phyloP scores from a whole-genome alignment of 1,139 yeast genomes.

The Kurtzmaniella natalensis region DNA sequence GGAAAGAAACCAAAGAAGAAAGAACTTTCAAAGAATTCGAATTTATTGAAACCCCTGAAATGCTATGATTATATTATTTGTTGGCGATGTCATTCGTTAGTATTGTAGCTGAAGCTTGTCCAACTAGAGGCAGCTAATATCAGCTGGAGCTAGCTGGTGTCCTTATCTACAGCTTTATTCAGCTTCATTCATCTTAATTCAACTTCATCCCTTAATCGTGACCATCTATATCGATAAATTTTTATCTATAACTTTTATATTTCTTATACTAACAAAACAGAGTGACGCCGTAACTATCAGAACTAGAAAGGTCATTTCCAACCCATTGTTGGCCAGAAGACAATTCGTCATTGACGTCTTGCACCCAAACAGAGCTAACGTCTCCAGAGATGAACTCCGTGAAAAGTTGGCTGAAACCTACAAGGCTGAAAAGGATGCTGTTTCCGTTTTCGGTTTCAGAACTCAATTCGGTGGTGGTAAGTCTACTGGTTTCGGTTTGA shows the following conservation, averaged over 20 bases:
- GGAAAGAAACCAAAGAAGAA: too few relatives aligned
- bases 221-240: not conserved
- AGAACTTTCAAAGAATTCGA: too few relatives aligned
- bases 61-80: too few relatives aligned
- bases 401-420: slow-evolving; percentile 94
- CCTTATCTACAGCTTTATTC: too few relatives aligned
- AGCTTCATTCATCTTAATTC: too few relatives aligned
- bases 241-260: too few relatives aligned
- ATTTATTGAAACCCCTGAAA: too few relatives aligned
- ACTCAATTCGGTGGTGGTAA: slow-evolving; percentile 99
- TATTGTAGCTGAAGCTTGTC: too few relatives aligned
- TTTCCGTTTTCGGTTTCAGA: slow-evolving; percentile 98
- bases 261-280: slow-evolving; percentile 42
- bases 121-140: too few relatives aligned
- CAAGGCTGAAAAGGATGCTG: slow-evolving; percentile 98
- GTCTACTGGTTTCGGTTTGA: slow-evolving; percentile 98
- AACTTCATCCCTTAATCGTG: not conserved
- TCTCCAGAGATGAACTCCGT: slow-evolving; percentile 98
- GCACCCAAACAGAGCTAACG: slow-evolving; percentile 99
- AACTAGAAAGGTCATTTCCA: slow-evolving; percentile 99
- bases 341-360: slow-evolving; percentile 99
- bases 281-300: slow-evolving; percentile 99
- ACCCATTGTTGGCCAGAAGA: slow-evolving; percentile 99
- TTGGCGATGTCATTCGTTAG: too few relatives aligned
- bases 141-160: too few relatives aligned